A percentile compares a stretch with the other conserved stretches of the same genome.
phyloP scores from a whole-genome alignment of 2,329 filamentous ascomycete species.

The Apiospora aurea region DNA sequence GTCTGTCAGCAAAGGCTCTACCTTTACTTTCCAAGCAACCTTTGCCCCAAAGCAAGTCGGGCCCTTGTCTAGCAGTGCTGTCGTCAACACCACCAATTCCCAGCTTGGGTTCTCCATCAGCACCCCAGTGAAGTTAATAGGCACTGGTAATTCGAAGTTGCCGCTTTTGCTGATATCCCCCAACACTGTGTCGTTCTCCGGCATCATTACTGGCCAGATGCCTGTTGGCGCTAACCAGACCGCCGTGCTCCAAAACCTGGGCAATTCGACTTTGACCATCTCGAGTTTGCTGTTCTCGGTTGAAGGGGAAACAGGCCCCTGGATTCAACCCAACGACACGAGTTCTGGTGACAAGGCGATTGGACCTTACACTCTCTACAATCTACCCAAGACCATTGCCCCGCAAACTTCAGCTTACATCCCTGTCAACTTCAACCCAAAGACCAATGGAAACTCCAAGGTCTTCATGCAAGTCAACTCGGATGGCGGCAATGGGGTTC shows the following conservation, averaged over 20 bases:
- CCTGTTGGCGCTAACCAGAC: slow-evolving; percentile 49
- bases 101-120: slow-evolving; percentile 53
- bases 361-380: slow-evolving; percentile 56
- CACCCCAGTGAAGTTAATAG: slow-evolving; percentile 55
- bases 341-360: slow-evolving; percentile 44
- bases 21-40: slow-evolving; percentile 51
- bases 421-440: slow-evolving; percentile 55
- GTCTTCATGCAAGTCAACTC: slow-evolving; percentile 57
- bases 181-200: slow-evolving; percentile 55
- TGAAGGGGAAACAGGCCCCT: slow-evolving; percentile 53
- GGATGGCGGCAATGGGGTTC: slow-evolving; percentile 55
- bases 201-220: slow-evolving; percentile 53
- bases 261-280: slow-evolving; percentile 54
- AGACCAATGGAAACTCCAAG: slow-evolving; percentile 53
- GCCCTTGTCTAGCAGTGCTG: slow-evolving; percentile 53
- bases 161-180: slow-evolving; percentile 57
- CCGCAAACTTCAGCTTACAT: slow-evolving; percentile 50
- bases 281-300: slow-evolving; percentile 52
- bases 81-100: slow-evolving; percentile 56
- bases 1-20: slow-evolving; percentile 44
- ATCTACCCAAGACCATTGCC: slow-evolving; percentile 53
- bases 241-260: slow-evolving; percentile 57
- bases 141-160: slow-evolving; percentile 54
- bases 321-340: slow-evolving; percentile 45
- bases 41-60: slow-evolving; percentile 58